A percentile compares a stretch with the other conserved stretches of the same genome.
Evolutionary conservation across 2,329 filamentous ascomycete species (phyloP).

Genomic region (Sporothrix dimorphospora): DNA sequence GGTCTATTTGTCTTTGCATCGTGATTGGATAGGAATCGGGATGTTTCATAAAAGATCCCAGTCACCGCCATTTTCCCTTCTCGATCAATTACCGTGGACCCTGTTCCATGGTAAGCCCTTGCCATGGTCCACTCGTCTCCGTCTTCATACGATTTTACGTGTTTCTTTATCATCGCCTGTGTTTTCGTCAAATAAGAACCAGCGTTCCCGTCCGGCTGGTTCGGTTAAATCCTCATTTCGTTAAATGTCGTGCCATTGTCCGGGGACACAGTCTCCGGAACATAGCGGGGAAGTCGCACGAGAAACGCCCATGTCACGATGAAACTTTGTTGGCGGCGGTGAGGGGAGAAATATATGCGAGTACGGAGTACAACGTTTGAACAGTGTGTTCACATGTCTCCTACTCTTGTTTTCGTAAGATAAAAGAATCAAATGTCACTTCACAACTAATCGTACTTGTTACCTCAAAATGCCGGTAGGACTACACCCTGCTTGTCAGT

Average conservation of each 20-base stretch:
- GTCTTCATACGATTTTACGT: background rate
- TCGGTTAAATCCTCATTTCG: background rate
- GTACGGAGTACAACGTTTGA: background rate
- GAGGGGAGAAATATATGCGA: background rate
- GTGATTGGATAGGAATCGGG: background rate
- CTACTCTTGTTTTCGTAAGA: background rate
- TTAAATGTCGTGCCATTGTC: background rate
- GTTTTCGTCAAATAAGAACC: background rate
- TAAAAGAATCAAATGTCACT: too few relatives aligned
- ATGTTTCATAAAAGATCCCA: conserved; percentile 1
- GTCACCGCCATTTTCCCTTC: background rate
- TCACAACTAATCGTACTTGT: too few relatives aligned
- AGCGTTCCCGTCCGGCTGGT: background rate
- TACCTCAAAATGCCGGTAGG: too few relatives aligned
- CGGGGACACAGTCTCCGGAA: conserved; percentile 6
- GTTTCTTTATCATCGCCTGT: background rate
- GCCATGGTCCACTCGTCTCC: background rate
- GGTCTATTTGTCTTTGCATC: background rate
- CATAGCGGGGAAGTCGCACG: background rate
- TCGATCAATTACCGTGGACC: background rate
- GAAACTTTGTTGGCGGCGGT: background rate
- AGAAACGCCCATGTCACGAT: background rate
- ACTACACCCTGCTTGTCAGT: background rate
- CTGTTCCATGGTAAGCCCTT: conserved; percentile 3
- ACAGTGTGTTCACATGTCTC: background rate